These are phyloP conservation scores for Cinnamomum micranthum DNA, from an alignment of 164 flowering plant genomes.

Conservation along the genomic window DNA sequence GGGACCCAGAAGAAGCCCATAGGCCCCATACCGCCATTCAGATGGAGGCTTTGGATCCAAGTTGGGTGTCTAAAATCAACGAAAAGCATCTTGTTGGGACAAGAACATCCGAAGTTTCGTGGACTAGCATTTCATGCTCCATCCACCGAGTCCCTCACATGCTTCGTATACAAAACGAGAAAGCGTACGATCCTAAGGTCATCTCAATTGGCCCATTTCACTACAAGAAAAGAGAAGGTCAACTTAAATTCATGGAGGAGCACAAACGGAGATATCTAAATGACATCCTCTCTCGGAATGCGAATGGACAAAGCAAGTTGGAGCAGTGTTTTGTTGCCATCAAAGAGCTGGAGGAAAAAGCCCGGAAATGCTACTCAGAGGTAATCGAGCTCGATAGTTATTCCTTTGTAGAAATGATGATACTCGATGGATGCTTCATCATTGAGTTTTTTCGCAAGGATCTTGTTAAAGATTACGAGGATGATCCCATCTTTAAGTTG, in stretches of 20 bases:
- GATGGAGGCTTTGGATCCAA: neutral
- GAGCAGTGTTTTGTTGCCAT: neutral
- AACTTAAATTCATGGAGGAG: conserved; percentile 9
- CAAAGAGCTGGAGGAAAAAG: neutral
- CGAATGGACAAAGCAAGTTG: too few species aligned
- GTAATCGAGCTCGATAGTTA: neutral
- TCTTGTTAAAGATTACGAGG: too few species aligned
- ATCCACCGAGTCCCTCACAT: neutral
- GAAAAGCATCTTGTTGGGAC: neutral
- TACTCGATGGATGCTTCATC: conserved; percentile 5
- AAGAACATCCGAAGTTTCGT: neutral
- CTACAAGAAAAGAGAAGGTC: neutral
- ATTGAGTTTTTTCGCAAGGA: neutral
- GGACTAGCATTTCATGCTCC: neutral
- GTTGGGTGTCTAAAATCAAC: neutral
- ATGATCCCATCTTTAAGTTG: neutral
- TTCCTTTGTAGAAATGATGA: conserved; percentile 2
- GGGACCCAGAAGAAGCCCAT: too few species aligned
- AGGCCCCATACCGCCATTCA: too few species aligned
- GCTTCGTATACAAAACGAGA: neutral
- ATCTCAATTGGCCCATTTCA: neutral
- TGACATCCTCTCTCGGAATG: neutral
- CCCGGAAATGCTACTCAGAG: conserved; percentile 1
- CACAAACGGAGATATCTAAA: conserved; percentile 4
- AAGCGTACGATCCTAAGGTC: neutral